Base-by-base conservation (phyloP, 2,329 filamentous ascomycete genomes). In the Zalaria obscura region DNA sequence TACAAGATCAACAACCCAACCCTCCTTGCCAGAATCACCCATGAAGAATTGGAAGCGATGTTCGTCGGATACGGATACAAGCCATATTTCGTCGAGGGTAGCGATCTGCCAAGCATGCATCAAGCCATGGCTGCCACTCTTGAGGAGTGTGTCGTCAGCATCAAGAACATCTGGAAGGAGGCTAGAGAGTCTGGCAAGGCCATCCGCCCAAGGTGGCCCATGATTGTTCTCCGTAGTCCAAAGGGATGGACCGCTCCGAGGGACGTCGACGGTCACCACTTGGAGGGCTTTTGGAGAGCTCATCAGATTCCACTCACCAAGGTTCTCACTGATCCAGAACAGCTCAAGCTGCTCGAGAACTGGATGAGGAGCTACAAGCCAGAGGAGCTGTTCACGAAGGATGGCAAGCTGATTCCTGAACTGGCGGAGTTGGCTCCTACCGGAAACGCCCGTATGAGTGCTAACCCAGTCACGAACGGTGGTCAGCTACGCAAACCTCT, bases 1-100 rank as follows among this genome's bases (percentile, higher is more conserved):
- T 88, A 87, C 70, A 88, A 88, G 68, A 87, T 87, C 66, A 83
- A 84, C 66, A 84, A 85, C 59, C 80, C 80, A 5, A 87, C 78
- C 4, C 55, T 88, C 0, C 71, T 87, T 10, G 76, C 82, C 9
- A 76, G 83, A 49, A 80, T 88, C 54, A 74, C 75, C 35, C 80
- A 86, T 56, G 74, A 81, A 47, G 83, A 88, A 61, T 68, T 88
- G 4, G 71, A 76, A 50, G 65, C 70, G 25, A 67, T 88, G 11
- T 82, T 88, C 59, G 48, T 73, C 35, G 83, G 83, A 27, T 87
- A 86, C 52, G 83, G 83, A 49, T 88, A 80, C 77, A 74, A 77
- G 38, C 82, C 83, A 5, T 86, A 85, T 60, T 85, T 87, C 51
- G 83, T 88, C 38, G 81, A 87, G 55, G 83, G 83, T 38, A 76